phyloP scores from a whole-genome alignment of 2,329 filamentous ascomycete genomes.

The Amylocarpus encephaloides region DNA sequence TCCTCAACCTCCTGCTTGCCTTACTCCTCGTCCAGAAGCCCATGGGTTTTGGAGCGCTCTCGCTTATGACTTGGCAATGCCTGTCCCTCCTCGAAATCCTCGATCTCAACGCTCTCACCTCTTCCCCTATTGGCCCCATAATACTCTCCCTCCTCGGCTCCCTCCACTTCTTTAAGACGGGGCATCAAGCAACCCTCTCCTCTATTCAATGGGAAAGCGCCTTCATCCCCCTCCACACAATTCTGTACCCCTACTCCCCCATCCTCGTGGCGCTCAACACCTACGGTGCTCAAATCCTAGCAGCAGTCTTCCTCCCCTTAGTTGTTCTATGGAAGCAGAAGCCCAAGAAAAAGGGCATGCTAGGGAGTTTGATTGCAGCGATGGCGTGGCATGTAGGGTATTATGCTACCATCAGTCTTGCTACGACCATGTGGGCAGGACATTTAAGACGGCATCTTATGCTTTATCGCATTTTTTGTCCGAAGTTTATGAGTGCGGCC shows the following conservation, averaged over 20 bases:
- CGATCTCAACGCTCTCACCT: constrained; percentile 53
- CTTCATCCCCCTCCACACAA: constrained; percentile 77
- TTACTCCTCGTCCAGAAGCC: constrained; percentile 84
- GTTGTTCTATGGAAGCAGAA: constrained; percentile 47
- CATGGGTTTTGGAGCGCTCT: constrained; percentile 83
- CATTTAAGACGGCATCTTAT: too few relatives aligned
- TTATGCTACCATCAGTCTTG: too few relatives aligned
- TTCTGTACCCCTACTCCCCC: constrained; percentile 86
- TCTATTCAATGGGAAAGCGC: constrained; percentile 95
- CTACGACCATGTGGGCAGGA: too few relatives aligned
- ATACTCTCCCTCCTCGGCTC: constrained; percentile 83
- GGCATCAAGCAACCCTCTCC: constrained; percentile 81
- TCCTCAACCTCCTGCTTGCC: constrained; percentile 70
- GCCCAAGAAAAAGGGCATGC: not conserved
- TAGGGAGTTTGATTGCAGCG: too few relatives aligned
- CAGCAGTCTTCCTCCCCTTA: constrained; percentile 71
- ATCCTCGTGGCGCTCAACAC: constrained; percentile 78
- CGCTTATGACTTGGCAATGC: constrained; percentile 80
- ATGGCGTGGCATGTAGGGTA: too few relatives aligned
- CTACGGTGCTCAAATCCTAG: constrained; percentile 82
- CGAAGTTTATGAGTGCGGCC: too few relatives aligned
- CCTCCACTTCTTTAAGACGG: constrained; percentile 96
- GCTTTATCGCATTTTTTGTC: too few relatives aligned
- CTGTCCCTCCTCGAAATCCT: constrained; percentile 66
- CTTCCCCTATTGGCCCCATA: constrained; percentile 72